Percentiles rank a stretch among this genome's conserved stretches.
phyloP scores from a whole-genome alignment of 2,329 filamentous ascomycete species.

The Triangularia setosa region DNA sequence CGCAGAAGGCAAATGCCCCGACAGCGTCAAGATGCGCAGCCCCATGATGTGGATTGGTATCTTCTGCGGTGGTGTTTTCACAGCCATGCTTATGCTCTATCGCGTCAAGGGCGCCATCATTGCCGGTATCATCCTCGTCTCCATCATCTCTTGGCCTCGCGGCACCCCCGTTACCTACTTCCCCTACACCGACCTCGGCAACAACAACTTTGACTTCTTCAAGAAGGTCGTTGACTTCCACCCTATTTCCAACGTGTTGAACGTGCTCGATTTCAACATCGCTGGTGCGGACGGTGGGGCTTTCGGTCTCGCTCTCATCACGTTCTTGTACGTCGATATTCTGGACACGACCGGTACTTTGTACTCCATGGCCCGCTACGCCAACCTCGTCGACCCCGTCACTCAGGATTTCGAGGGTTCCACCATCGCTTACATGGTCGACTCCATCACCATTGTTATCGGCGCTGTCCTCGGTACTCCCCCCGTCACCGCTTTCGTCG shows the following conservation, averaged over 20 bases:
- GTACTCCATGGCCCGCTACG: conserved; percentile 86
- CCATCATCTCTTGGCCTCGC: conserved; percentile 84
- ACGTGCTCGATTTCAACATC: conserved; percentile 73
- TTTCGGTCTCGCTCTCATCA: conserved; percentile 80
- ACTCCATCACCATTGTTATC: conserved; percentile 74
- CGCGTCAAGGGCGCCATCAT: conserved; percentile 85
- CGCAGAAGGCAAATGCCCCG: conserved; percentile 56
- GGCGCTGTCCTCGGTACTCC: conserved; percentile 73
- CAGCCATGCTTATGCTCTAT: conserved; percentile 77
- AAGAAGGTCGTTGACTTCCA: conserved; percentile 84
- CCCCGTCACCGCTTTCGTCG: conserved; percentile 82
- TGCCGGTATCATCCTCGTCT: conserved; percentile 75
- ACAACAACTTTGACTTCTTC: conserved; percentile 78
- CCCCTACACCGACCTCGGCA: conserved; percentile 65
- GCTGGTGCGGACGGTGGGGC: conserved; percentile 60
- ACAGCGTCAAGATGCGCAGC: conserved; percentile 70
- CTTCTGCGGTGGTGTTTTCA: conserved; percentile 79
- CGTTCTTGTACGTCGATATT: conserved; percentile 88
- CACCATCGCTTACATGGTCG: conserved; percentile 77
- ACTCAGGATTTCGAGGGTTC: conserved; percentile 88
- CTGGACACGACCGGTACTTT: conserved; percentile 82
- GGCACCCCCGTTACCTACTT: conserved; percentile 75
- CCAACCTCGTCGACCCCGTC: conserved; percentile 71
- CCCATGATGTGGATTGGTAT: conserved; percentile 86
- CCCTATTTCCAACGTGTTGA: conserved; percentile 64